A percentile compares a stretch with the other conserved stretches of the same genome.
Evolutionary conservation across 169 alveolate species (phyloP).

Genomic region (Babesia bovis): DNA sequence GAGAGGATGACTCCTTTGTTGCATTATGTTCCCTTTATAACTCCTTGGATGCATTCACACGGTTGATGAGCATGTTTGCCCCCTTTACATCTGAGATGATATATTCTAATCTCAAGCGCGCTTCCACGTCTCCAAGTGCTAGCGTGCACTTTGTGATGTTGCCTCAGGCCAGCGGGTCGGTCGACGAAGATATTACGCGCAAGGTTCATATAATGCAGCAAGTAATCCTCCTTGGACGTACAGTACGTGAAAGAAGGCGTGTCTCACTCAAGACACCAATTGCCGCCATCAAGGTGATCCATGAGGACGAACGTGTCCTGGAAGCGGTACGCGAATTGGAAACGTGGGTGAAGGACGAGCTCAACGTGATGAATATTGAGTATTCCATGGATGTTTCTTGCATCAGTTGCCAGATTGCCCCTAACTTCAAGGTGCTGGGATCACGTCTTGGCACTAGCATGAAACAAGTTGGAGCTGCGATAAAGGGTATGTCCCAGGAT

Average conservation of each 20-base stretch:
- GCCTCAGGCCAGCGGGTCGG: constrained; percentile 24
- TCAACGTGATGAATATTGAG: constrained; percentile 78
- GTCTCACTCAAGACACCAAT: constrained; percentile 90
- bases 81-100: constrained; percentile 93
- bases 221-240: constrained; percentile 86
- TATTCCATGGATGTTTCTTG: constrained; percentile 75
- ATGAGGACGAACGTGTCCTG: constrained; percentile 43
- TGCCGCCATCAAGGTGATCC: constrained; percentile 72
- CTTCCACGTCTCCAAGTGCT: constrained; percentile 13
- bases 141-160: constrained; percentile 74
- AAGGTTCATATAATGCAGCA: constrained; percentile 60
- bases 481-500: constrained; percentile 26
- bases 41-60: constrained; percentile 85
- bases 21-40: constrained; percentile 88
- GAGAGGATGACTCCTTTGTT: constrained; percentile 82
- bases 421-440: constrained; percentile 87
- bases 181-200: constrained; percentile 50
- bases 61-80: constrained; percentile 81
- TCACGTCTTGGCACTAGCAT: constrained; percentile 82
- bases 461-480: constrained; percentile 57
- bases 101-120: constrained; percentile 84
- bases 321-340: constrained; percentile 43
- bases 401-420: constrained; percentile 79
- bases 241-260: constrained; percentile 88
- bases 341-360: constrained; percentile 82